Conservation (phyloP, 2,329 filamentous ascomycete species). For the Hortaea werneckii region DNA sequence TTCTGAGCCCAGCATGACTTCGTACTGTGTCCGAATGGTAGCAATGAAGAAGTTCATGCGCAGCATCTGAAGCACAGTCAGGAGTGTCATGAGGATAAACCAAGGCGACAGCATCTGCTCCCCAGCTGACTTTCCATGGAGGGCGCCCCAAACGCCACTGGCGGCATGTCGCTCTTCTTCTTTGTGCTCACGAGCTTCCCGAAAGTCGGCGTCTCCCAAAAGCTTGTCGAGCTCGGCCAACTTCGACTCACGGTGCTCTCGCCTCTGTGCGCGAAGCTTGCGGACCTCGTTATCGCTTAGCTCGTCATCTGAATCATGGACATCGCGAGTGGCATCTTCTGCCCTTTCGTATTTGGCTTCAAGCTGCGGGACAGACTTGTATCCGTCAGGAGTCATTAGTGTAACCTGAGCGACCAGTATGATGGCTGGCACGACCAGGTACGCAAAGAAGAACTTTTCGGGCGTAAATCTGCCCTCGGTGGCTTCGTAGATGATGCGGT, state of each 20-base stretch:
- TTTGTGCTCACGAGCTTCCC: conserved; percentile 44
- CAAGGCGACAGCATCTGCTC: conserved; percentile 71
- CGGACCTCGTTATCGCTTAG: conserved; percentile 47
- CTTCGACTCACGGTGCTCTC: conserved; percentile 51
- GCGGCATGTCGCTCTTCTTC: conserved; percentile 10
- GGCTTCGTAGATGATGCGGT: conserved; percentile 37
- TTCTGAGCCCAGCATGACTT: conserved; percentile 57
- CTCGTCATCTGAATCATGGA: conserved; percentile 48
- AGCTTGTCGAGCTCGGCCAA: conserved; percentile 65
- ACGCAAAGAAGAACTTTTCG: conserved; percentile 41
- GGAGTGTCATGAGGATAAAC: conserved; percentile 66
- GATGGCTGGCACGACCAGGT: conserved; percentile 37
- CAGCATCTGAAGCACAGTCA: conserved; percentile 48
- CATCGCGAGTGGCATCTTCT: conserved; percentile 40
- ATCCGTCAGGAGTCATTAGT: conserved; percentile 36
- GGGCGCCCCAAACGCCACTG: conserved; percentile 69
- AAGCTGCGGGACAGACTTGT: conserved; percentile 59
- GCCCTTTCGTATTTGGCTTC: conserved; percentile 70
- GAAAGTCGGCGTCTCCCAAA: conserved; percentile 55
- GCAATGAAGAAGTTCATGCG: conserved; percentile 87
- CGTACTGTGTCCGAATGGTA: conserved; percentile 73
- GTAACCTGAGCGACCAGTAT: conserved; percentile 35
- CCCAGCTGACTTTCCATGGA: conserved; percentile 61
- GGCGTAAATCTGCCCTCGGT: conserved; percentile 32
- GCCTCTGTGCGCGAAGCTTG: conserved; percentile 42